Percentiles rank a stretch among this genome's conserved stretches.
These are phyloP conservation scores for Colletotrichum sp. DNA, from an alignment of 2,329 filamentous ascomycete species.

Conservation along the genomic window DNA sequence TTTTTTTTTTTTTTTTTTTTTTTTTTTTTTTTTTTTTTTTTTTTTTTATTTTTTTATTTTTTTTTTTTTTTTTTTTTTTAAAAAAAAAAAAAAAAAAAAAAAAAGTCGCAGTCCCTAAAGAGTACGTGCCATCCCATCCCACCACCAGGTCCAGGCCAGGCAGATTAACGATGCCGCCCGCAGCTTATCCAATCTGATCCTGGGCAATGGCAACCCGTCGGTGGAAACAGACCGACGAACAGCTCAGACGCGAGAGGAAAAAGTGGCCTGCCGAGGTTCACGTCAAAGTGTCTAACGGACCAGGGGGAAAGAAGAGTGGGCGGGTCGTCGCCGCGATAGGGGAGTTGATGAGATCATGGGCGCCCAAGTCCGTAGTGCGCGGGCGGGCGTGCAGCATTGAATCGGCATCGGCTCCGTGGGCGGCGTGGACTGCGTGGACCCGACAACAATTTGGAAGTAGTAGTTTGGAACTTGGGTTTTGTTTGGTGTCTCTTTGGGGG, in stretches of 20 bases:
- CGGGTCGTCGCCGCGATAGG: neutral
- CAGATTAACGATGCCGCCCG: neutral
- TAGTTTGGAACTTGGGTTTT: neutral
- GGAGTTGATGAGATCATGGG: slow-evolving; percentile 13
- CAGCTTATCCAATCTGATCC: slow-evolving; percentile 2
- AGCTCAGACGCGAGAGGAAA: neutral
- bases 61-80: too few relatives aligned
- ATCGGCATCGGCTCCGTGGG: neutral
- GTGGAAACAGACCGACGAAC: slow-evolving; percentile 2
- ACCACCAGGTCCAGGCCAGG: neutral
- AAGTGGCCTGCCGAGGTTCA: slow-evolving; percentile 20
- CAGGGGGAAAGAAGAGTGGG: neutral
- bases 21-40: too few relatives aligned
- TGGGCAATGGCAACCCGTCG: neutral
- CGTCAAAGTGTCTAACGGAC: neutral
- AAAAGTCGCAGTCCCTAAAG: neutral
- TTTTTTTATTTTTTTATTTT: too few relatives aligned
- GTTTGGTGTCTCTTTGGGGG: too few relatives aligned
- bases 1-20: too few relatives aligned
- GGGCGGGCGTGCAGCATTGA: neutral
- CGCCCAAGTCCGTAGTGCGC: slow-evolving; percentile 9
- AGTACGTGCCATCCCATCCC: neutral
- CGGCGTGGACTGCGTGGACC: neutral
- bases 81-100: too few relatives aligned
- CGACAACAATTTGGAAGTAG: neutral